Conservation (phyloP, 306 rosid species). For the Leucaena leucocephala region DNA sequence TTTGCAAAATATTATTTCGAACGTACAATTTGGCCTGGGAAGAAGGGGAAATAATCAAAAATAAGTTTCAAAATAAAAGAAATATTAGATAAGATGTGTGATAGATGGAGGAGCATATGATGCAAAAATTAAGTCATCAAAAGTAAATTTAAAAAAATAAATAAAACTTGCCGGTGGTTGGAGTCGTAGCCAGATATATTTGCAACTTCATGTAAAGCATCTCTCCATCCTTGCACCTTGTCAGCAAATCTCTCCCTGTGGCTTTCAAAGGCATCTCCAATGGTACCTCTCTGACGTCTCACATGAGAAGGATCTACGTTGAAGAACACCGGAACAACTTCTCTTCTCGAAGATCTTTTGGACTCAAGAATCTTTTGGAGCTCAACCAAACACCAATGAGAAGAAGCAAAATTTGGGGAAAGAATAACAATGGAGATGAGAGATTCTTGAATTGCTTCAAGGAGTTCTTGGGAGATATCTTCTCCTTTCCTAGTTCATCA, state of each 20-base stretch:
- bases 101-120: no score
- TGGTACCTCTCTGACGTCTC: neutral
- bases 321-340: neutral
- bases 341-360: neutral
- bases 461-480: neutral
- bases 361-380: neutral
- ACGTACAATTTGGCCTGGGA: no score
- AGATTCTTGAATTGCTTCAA: neutral
- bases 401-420: neutral
- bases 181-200: neutral
- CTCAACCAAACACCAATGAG: neutral
- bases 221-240: neutral
- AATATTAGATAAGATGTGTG: no score
- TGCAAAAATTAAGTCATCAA: no score
- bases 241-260: neutral
- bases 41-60: no score
- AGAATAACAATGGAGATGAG: neutral
- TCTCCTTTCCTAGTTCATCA: neutral
- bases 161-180: neutral
- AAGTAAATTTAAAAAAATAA: no score
- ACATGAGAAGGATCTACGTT: neutral
- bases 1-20: no score
- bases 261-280: neutral
- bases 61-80: no score
- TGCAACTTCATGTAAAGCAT: neutral